Evolutionary conservation across 163 green algal species (phyloP).

Genomic region (Prototheca cutis): DNA sequence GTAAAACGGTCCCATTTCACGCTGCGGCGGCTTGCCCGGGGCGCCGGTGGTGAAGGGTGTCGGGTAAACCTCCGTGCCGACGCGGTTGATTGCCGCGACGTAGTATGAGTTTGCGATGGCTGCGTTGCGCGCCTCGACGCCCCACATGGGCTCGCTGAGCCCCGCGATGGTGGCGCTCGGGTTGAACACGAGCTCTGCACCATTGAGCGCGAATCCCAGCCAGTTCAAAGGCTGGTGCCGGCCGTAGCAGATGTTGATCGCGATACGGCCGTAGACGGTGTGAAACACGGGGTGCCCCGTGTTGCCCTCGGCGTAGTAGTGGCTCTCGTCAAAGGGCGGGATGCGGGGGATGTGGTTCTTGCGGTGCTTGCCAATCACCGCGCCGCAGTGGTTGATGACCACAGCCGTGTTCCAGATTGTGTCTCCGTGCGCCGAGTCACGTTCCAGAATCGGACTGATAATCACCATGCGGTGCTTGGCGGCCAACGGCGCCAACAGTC

Average conservation of each 20-base stretch:
- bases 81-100: constrained; percentile 86
- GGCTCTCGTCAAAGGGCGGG: constrained; percentile 95
- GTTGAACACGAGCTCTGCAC: constrained; percentile 97
- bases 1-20: constrained; percentile 97
- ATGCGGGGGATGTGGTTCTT: constrained; percentile 99
- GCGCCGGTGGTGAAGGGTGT: constrained; percentile 90
- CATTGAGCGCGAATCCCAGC: constrained; percentile 87
- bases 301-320: constrained; percentile 97
- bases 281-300: constrained; percentile 91
- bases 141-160: constrained; percentile 75
- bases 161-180: constrained; percentile 79
- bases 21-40: constrained; percentile 40
- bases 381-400: constrained; percentile 83
- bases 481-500: constrained; percentile 48
- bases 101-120: constrained; percentile 91
- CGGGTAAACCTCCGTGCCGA: constrained; percentile 87
- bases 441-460: constrained; percentile 86
- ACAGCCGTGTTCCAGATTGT: constrained; percentile 94
- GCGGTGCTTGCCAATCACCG: constrained; percentile 84
- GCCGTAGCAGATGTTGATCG: constrained; percentile 97
- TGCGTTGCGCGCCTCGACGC: constrained; percentile 86
- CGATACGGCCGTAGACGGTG: constrained; percentile 80
- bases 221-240: constrained; percentile 33
- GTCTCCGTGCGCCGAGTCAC: constrained; percentile 68
- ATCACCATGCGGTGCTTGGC: constrained; percentile 67